Percentiles rank a stretch among this genome's conserved stretches.
phyloP scores from a whole-genome alignment of 176 grass and related monocot species.

The Puya raimondii region DNA sequence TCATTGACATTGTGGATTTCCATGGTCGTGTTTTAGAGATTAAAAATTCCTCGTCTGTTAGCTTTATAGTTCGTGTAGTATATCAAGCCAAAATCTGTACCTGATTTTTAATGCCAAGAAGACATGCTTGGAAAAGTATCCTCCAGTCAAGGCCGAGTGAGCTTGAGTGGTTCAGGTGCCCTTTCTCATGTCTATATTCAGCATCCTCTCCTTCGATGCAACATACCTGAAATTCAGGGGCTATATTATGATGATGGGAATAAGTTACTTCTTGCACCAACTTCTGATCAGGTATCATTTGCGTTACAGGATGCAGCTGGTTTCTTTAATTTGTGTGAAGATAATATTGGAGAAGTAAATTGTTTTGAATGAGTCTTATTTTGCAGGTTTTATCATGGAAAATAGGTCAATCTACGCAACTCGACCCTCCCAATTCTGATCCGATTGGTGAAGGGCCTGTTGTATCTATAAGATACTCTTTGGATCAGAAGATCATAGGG shows the following conservation, averaged over 20 bases:
- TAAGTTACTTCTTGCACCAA: constrained; percentile 84
- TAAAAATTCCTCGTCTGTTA: background rate
- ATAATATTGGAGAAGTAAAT: constrained; percentile 1
- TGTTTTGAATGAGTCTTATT: constrained; percentile 8
- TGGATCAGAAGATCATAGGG: constrained; percentile 70
- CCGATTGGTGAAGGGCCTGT: constrained; percentile 68
- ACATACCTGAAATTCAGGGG: constrained; percentile 68
- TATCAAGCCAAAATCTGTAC: constrained; percentile 4
- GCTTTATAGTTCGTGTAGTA: constrained; percentile 5
- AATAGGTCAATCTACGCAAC: constrained; percentile 35
- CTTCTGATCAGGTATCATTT: constrained; percentile 63
- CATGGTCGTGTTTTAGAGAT: constrained; percentile 16
- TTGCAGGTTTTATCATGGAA: constrained; percentile 94
- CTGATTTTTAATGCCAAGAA: constrained; percentile 8
- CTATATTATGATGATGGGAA: constrained; percentile 90
- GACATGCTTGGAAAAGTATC: constrained; percentile 21
- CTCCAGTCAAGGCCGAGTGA: constrained; percentile 38
- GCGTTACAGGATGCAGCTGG: constrained; percentile 9
- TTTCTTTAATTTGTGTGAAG: background rate
- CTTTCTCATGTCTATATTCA: constrained; percentile 88
- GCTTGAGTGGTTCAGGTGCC: constrained; percentile 47
- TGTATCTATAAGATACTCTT: constrained; percentile 75
- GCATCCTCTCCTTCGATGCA: constrained; percentile 75
- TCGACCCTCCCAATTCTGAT: constrained; percentile 81
- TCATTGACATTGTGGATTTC: constrained; percentile 12